phyloP scores from a whole-genome alignment of 1,139 yeast genomes.

The Pichia sp. region DNA sequence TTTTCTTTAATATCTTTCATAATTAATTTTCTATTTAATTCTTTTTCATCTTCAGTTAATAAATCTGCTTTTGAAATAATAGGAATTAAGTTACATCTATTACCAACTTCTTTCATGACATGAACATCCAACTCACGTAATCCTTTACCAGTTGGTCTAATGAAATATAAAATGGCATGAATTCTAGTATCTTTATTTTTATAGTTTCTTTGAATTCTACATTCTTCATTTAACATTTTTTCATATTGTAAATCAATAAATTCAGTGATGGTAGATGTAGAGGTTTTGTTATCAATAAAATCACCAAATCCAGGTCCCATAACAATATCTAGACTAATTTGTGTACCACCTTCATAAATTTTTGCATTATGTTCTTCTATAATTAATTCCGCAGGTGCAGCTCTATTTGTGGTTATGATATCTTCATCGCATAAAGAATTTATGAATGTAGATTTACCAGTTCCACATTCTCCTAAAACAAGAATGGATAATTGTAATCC shows the following conservation, averaged over 20 bases:
- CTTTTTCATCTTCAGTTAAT: slow-evolving; percentile 72
- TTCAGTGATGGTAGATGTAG: slow-evolving; percentile 21
- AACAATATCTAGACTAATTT: slow-evolving; percentile 37
- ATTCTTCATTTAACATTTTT: slow-evolving; percentile 39
- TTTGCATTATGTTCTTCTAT: slow-evolving; percentile 25
- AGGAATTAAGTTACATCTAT: slow-evolving; percentile 89
- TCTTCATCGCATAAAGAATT: slow-evolving; percentile 49
- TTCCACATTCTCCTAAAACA: slow-evolving; percentile 57
- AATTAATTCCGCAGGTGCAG: slow-evolving; percentile 22
- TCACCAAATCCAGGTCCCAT: slow-evolving; percentile 44
- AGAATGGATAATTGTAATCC: slow-evolving; percentile 51
- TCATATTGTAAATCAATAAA: slow-evolving; percentile 40
- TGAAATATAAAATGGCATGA: slow-evolving; percentile 86
- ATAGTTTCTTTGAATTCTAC: slow-evolving; percentile 38
- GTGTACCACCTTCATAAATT: slow-evolving; percentile 37
- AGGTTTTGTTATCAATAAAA: slow-evolving; percentile 31
- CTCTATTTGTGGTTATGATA: slow-evolving; percentile 23
- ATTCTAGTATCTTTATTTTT: slow-evolving; percentile 65
- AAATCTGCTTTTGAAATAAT: slow-evolving; percentile 90
- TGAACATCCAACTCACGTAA: slow-evolving; percentile 75
- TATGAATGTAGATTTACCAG: slow-evolving; percentile 59
- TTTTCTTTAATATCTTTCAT: slow-evolving; percentile 64
- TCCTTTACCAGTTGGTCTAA: slow-evolving; percentile 81
- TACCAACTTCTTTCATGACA: slow-evolving; percentile 74
- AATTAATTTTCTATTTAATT: slow-evolving; percentile 64